Base-by-base conservation (phyloP, 2,329 filamentous ascomycete species). In the Colletotrichum plurivorum region DNA sequence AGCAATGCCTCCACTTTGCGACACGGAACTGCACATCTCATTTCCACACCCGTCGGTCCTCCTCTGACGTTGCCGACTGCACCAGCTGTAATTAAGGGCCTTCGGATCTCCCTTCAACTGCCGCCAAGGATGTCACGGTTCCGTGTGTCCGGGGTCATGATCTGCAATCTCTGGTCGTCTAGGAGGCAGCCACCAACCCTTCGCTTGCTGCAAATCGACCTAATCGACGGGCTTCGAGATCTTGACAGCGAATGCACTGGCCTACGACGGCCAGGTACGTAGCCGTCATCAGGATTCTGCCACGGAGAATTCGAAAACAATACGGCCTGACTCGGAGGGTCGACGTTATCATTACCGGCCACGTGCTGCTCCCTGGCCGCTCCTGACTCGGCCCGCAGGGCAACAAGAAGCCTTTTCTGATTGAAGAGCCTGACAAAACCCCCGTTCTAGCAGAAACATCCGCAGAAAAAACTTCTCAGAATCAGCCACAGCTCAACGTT, bases 11-110 rank as follows among this genome's bases (percentile, higher is more conserved):
- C 22, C 20, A 46, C 27, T 27, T 36, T 56, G 55, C 51, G 63
- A 67, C 62, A 67, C 43, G 62, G 62, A 69, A 58, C 27, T 36
- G 45, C 31, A 56, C 36, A 56, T 66, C 55, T 57, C 67, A 67
- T 69, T 53, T 61, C 45, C 62, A 57, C 67, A 27, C 36, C 10
- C 36, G 39, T 61, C 56, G 49, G 25, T 43, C 25, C 15, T 15
- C 27, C 48, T 69, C 63, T 66, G 62, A 61, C 62, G 45, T 60
- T 67, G 67, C 39, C 62, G 27, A 27, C 31, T 51, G 51, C 53
- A 54, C 45, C 31, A 48, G 25, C 15, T 20, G 36, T 15, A 36
- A 56, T 55, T 20, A 45, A 69, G 55, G 52, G 46, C 36, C 13
- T 15, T 25, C 9, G 15, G 31, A 52, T 60, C 43, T n/a, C 63